Evolutionary conservation across 1,284 basidiomycete genomes (phyloP), one percentile per base, ranked within the genome.

Genomic region (Ceratobasidium sp.): DNA sequence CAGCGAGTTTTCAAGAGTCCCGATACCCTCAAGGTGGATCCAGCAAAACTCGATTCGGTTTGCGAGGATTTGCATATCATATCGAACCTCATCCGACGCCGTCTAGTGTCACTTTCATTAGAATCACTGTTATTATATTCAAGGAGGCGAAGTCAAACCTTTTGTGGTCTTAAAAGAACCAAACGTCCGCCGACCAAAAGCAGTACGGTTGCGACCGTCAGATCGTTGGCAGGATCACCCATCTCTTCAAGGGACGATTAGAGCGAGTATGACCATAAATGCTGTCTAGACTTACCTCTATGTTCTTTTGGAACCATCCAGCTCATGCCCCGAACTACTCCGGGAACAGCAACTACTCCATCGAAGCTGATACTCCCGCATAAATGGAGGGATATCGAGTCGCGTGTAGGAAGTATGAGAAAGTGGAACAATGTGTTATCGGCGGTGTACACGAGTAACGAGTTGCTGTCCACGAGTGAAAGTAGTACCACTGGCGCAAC

Each of bases 31-130:
- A 70, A 98, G 86, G 86, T 99, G 97, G 59, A 97, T 98, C 97
- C 97, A 99, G 85, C 97, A 99, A 83, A 97, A 96, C 83, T 99
- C 97, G 79, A 99, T 96, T 38, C 93, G 91, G 81, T 98, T 96
- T 0, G 97, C 96, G 38, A 99, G 92, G 59, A 99, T 94, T 82
- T 99, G 97, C 90, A 99, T 93, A 84, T 99, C 97, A 84, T 99
- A 99, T 80, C 94, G 95, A 79, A 98, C 95, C 85, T 98, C 96
- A 82, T 95, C 93, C 77, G 92, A 89, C 8, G 90, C 94, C 0
- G 94, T 91, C 91, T 95, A 60, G 78, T 1, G 62, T 46, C 70
- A 54, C 60, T 20, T 38, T 79, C 79, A 71, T 30, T 73, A 62
- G 27, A 8, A 23, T 44, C 16, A 64, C 77, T 48, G 27, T 57